Evolutionary conservation across 1,139 yeast genomes (phyloP), one percentile per base, ranked within the genome.

Genomic region (Citeromyces hawaiiensis): DNA sequence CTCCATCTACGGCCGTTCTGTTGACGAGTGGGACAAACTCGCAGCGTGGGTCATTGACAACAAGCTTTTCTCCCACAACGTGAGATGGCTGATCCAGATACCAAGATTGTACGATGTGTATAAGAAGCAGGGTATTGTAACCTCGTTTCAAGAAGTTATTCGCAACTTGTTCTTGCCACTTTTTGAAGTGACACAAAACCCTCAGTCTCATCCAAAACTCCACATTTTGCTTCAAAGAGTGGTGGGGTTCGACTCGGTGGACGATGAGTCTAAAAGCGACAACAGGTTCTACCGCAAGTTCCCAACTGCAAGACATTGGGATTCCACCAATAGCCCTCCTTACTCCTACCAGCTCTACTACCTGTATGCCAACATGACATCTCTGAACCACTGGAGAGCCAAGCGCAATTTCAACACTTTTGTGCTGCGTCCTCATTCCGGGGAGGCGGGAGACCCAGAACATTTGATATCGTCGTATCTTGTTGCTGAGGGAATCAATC

Each of bases 361-460:
- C 59, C 58, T 91, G 45, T 91, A 74, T 56, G 81, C 96, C 35
- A 88, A 88, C 57, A 61, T 91, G 60, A 76, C 94, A 1, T 73
- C 94, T 4, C 70, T 93, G 58, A 93, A 93, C 56, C 76, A 79
- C 47, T 79, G 91, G 72, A 75, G 99, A 60, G 62, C 68, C 35
- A 68, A 64, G 45, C 68, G 87, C 41, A 81, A 83, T 0, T 83
- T 73, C 60, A 88, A 85, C 55, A 88, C 97, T 0, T 80, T 93
- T 60, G 94, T 86, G 15, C 66, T 93, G 50, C 74, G 98, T 52
- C 99, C 99, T 2, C 99, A 93, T 57, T 85, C 96, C 51, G 99
- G 99, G 47, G 99, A 93, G 60, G 99, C 98, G 4, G 99, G 99
- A 41, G 97, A 93, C 53, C 96, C 98, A 1, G 97, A 88, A 52